Base-by-base conservation (phyloP, 257 asterid genomes). In the Lithospermum erythrorhizon region DNA sequence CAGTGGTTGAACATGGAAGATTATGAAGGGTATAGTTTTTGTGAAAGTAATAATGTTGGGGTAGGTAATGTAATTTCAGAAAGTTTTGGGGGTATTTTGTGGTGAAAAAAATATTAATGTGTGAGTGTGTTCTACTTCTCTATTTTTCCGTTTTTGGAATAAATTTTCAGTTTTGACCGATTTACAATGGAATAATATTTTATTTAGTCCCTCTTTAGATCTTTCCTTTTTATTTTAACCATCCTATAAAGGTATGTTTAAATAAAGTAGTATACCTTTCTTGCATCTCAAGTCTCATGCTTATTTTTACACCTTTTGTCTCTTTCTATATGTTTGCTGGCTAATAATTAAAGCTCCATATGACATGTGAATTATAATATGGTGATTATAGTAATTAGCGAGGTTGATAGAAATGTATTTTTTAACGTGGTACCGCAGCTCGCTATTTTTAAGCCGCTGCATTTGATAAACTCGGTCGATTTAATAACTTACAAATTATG, bases 51-150 rank as follows among this genome's bases (percentile, higher is more conserved):
- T 17, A 41, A 13, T 11, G 5, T 41, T 41, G 62, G 59, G 65
- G 21, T 68, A 21, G 77, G 76, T 32, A 64, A 68, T 72, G 53
- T 61, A 61, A 72, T 74, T 67, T 70, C 73, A 16, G 62, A 67
- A 21, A 67, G 69, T 62, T 82, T 79, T 53, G 83, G 68, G 35
- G 68, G 72, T 41, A 21, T 67, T 23, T 72, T 81, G 60, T 52
- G 45, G 45, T 35, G 3, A 35, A n/a, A 52, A 52, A n/a, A 4
- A 52, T 52, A 20, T 52, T 52, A 52, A 5, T 41, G 49, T 41
- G 49, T 2, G 15, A 41, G 49, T 35, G 45, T 35, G 45, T 35
- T 35, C 1, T 35, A 13, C 45, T 35, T 35, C 45, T 35, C 14
- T 35, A 6, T 3, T 10, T 35, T 35, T 7, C 45, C 7, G 9